A percentile compares a stretch with the other conserved stretches of the same genome.
Conservation (phyloP, 306 rosid genomes). For the Lathyrus tuberosus region DNA sequence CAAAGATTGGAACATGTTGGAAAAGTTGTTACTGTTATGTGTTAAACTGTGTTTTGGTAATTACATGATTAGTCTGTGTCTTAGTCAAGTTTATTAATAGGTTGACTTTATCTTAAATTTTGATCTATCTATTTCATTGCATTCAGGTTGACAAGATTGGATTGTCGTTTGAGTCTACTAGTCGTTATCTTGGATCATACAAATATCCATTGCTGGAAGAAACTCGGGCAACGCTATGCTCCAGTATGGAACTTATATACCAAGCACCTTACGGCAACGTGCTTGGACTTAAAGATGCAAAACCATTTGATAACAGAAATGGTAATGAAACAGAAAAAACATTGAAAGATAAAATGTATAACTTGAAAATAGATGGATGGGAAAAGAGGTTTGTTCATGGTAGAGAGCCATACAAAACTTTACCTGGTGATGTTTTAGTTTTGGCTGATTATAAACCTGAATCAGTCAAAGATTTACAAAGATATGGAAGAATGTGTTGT, state of each 20-base stretch:
- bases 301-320: slow-evolving; percentile 7
- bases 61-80: too few species aligned
- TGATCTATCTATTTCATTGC: not conserved
- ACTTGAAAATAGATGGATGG: slow-evolving; percentile 51
- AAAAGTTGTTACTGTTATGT: too few species aligned
- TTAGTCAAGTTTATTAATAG: too few species aligned
- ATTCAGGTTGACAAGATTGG: slow-evolving; percentile 50
- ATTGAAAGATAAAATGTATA: slow-evolving; percentile 18
- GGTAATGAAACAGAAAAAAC: not conserved
- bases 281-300: slow-evolving; percentile 36
- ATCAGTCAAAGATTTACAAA: slow-evolving; percentile 45
- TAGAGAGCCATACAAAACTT: slow-evolving; percentile 58
- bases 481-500: slow-evolving; percentile 52
- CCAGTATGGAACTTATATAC: slow-evolving; percentile 50
- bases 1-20: too few species aligned
- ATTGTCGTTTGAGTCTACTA: slow-evolving; percentile 44
- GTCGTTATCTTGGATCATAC: slow-evolving; percentile 48
- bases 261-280: slow-evolving; percentile 56
- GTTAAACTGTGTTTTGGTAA: too few species aligned
- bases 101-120: not conserved
- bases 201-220: slow-evolving; percentile 65
- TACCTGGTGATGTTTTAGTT: slow-evolving; percentile 66
- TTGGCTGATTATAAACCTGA: slow-evolving; percentile 59
- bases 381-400: slow-evolving; percentile 40
- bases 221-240: slow-evolving; percentile 55